Evolutionary conservation across 1,284 basidiomycete genomes (phyloP), one percentile per base, ranked within the genome.

Genomic region (Cutaneotrichosporon daszewskae): DNA sequence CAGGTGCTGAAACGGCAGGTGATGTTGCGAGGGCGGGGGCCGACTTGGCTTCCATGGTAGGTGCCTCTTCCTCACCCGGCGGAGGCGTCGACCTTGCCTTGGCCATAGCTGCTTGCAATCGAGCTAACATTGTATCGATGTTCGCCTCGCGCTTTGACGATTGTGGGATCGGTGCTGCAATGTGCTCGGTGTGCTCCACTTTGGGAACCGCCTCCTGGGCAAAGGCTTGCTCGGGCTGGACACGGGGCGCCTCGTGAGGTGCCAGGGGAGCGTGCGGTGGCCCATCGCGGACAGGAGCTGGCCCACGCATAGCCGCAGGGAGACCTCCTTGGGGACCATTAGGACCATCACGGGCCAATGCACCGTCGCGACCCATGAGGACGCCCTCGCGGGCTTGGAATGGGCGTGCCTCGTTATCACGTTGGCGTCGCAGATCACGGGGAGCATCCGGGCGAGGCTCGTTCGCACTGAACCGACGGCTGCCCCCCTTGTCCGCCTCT

Each of bases 61-160:
- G 2, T 40, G 36, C n/a, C 22, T 29, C 3, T 37, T 33, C 18
- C 12, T 25, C 19, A 16, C 20, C 20, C 29, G 20, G 25, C 27
- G 16, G 53, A 72, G 14, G 66, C 16, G 75, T 70, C 42, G 84
- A 80, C 78, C 86, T 84, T 28, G 77, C 78, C 61, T 81, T 78
- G 13, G 41, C 54, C 59, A 94, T 72, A 4, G 83, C 89, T 18
- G 85, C 87, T 62, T 85, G 89, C 59, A 95, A 88, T 23, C 88
- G 79, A 6, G 85, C 87, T 77, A 95, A 84, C 41, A 82, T 81
- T 60, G 88, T 84, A 59, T 90, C 84, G 55, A 92, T 72, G 81
- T 75, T 32, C 79, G 79, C 55, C 83, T 85, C 58, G 80, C 69
- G 61, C 48, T 58, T 58, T 6, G 53, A 47, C 6, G 40, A 32